These are phyloP conservation scores for Hymenoscyphus linearis DNA, from an alignment of 2,329 filamentous ascomycete genomes.

Conservation along the genomic window DNA sequence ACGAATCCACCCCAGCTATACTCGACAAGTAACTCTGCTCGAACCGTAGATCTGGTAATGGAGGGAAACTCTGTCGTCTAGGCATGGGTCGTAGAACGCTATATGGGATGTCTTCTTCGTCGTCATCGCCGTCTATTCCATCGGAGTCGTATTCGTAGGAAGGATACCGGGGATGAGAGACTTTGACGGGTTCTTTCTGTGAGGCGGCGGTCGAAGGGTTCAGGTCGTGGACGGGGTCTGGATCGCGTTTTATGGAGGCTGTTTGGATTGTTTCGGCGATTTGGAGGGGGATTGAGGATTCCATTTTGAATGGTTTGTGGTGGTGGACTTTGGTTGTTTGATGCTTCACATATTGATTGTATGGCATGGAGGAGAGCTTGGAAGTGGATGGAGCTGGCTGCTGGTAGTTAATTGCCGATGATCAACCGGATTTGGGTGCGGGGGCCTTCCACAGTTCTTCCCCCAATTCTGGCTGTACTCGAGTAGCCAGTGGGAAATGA, in stretches of 20 bases:
- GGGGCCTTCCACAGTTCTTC: neutral
- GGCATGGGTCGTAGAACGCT: constrained; percentile 53
- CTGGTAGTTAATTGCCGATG: neutral
- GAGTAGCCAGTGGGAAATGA: too few relatives aligned
- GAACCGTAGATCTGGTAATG: constrained; percentile 85
- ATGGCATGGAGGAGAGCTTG: neutral
- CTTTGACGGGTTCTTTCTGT: constrained; percentile 54
- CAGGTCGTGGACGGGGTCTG: constrained; percentile 68
- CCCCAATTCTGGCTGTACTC: too few relatives aligned
- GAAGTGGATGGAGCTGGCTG: neutral
- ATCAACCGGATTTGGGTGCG: neutral
- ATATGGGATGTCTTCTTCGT: constrained; percentile 59
- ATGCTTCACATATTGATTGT: neutral
- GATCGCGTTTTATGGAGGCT: constrained; percentile 67
- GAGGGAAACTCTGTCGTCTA: constrained; percentile 50
- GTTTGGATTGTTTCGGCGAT: constrained; percentile 77
- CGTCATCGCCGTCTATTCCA: constrained; percentile 38
- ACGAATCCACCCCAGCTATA: constrained; percentile 72
- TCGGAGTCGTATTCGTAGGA: constrained; percentile 35
- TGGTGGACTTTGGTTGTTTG: neutral
- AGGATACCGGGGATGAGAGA: constrained; percentile 26
- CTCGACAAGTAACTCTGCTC: constrained; percentile 97
- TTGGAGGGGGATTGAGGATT: constrained; percentile 48
- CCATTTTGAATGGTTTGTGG: constrained; percentile 22
- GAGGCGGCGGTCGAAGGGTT: constrained; percentile 75